A percentile compares a stretch with the other conserved stretches of the same genome.
Evolutionary conservation across 441 rosid species (phyloP).

Genomic region (Erysimum cheiri): DNA sequence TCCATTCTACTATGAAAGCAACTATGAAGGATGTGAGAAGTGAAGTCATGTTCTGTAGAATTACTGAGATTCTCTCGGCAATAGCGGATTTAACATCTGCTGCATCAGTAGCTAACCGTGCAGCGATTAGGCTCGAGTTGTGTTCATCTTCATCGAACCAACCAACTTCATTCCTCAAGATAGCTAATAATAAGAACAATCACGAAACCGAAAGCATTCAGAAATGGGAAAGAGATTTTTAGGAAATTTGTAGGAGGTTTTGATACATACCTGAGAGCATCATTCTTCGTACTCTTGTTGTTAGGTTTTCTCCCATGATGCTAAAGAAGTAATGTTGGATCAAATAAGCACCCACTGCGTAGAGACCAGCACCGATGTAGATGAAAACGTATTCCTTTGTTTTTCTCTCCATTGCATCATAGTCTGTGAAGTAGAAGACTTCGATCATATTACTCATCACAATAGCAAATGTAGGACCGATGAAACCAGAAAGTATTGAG

Average conservation of each 20-base stretch:
- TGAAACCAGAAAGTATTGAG: slow-evolving; percentile 93
- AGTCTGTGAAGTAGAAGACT: slow-evolving; percentile 92
- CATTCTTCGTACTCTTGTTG: slow-evolving; percentile 98
- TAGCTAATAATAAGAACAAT: slow-evolving; percentile 55
- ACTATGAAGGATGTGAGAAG: slow-evolving; percentile 97
- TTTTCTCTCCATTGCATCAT: slow-evolving; percentile 89
- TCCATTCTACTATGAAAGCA: slow-evolving; percentile 98
- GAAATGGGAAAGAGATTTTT: background rate
- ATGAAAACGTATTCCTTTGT: slow-evolving; percentile 95
- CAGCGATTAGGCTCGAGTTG: slow-evolving; percentile 91
- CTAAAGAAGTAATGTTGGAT: slow-evolving; percentile 99
- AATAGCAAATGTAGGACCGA: slow-evolving; percentile 94
- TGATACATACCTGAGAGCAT: slow-evolving; percentile 88
- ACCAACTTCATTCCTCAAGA: slow-evolving; percentile 96
- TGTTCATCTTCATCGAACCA: slow-evolving; percentile 99
- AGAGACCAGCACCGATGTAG: slow-evolving; percentile 94
- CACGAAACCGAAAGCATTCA: slow-evolving; percentile 7
- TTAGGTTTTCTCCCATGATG: slow-evolving; percentile 99
- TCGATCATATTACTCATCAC: slow-evolving; percentile 99
- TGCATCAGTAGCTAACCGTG: slow-evolving; percentile 89
- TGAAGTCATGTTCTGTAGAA: slow-evolving; percentile 98
- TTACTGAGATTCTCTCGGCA: slow-evolving; percentile 93
- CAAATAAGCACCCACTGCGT: slow-evolving; percentile 91
- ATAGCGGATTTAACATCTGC: slow-evolving; percentile 96
- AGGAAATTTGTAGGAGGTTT: background rate